These are phyloP conservation scores for Cyberlindnera xylosilytica DNA, from an alignment of 805 yeast species.

Conservation along the genomic window DNA sequence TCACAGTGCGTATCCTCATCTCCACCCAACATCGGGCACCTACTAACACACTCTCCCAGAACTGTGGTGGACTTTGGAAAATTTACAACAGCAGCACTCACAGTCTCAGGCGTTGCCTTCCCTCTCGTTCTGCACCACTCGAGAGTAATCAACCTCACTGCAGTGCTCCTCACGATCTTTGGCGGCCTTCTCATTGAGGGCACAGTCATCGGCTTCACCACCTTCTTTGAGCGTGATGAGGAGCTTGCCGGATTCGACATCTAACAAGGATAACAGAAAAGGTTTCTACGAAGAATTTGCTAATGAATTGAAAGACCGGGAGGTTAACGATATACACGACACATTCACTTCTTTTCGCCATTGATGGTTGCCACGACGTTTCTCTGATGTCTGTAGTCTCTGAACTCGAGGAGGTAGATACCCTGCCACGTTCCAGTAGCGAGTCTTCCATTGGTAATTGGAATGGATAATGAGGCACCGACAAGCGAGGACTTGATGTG, in stretches of 20 bases:
- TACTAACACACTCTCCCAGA: constrained; percentile 24
- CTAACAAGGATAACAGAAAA: background rate
- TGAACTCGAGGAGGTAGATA: constrained; percentile 70
- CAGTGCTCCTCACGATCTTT: constrained; percentile 55
- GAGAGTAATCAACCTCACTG: constrained; percentile 52
- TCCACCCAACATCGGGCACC: no score
- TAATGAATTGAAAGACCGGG: no score
- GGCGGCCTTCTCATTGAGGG: constrained; percentile 73
- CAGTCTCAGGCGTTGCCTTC: constrained; percentile 55
- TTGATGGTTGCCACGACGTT: constrained; percentile 70
- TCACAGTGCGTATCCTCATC: constrained; percentile 29
- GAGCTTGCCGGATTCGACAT: constrained; percentile 27
- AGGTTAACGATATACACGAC: constrained; percentile 2
- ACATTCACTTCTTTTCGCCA: constrained; percentile 39
- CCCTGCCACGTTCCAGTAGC: constrained; percentile 89
- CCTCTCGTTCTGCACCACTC: constrained; percentile 67
- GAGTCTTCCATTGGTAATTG: constrained; percentile 63
- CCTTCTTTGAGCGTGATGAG: constrained; percentile 54
- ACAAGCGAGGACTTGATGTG: constrained; percentile 63
- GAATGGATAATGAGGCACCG: constrained; percentile 65
- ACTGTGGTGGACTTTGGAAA: constrained; percentile 64
- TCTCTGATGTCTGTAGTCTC: constrained; percentile 61
- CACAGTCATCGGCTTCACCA: constrained; percentile 67
- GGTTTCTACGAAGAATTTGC: no score
- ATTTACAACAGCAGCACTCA: constrained; percentile 61